Conservation (phyloP, 75 land plant genomes). For the Chamaecyparis obtusa region DNA sequence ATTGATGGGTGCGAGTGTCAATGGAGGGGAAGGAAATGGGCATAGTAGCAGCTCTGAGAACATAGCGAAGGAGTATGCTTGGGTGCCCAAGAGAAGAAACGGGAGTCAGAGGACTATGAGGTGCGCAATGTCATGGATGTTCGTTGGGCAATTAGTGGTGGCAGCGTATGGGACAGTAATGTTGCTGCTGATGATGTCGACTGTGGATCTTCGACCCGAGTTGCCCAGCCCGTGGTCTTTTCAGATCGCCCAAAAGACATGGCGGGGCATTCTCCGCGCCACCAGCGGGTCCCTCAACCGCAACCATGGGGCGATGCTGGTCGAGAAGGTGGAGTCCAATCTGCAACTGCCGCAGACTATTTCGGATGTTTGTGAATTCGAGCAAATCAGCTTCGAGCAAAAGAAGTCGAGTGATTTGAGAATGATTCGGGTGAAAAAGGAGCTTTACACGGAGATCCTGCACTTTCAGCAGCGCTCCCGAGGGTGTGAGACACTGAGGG, state of each 20-base stretch:
- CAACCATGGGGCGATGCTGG: slow-evolving; percentile 26
- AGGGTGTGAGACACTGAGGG: slow-evolving; percentile 39
- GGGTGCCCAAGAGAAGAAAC: no score
- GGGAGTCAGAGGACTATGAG: slow-evolving; percentile 31
- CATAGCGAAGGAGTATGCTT: not conserved
- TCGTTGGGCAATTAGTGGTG: slow-evolving; percentile 63
- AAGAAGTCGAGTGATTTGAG: slow-evolving; percentile 35
- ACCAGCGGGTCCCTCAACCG: not conserved
- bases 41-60: not conserved
- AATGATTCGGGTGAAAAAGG: slow-evolving; percentile 31
- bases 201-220: slow-evolving; percentile 54
- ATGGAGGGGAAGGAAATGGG: not conserved
- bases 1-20: not conserved
- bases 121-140: slow-evolving; percentile 62
- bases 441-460: slow-evolving; percentile 23
- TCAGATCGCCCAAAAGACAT: slow-evolving; percentile 51
- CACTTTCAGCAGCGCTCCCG: slow-evolving; percentile 25
- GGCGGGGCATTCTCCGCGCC: slow-evolving; percentile 48
- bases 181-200: slow-evolving; percentile 85
- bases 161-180: slow-evolving; percentile 89
- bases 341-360: not conserved
- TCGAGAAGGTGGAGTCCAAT: not conserved
- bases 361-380: slow-evolving; percentile 22
- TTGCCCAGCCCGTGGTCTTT: slow-evolving; percentile 70
- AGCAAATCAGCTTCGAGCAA: slow-evolving; percentile 36